Evolutionary conservation across 495 filamentous ascomycete species (phyloP).

Genomic region (Talaromyces nanjingensis): DNA sequence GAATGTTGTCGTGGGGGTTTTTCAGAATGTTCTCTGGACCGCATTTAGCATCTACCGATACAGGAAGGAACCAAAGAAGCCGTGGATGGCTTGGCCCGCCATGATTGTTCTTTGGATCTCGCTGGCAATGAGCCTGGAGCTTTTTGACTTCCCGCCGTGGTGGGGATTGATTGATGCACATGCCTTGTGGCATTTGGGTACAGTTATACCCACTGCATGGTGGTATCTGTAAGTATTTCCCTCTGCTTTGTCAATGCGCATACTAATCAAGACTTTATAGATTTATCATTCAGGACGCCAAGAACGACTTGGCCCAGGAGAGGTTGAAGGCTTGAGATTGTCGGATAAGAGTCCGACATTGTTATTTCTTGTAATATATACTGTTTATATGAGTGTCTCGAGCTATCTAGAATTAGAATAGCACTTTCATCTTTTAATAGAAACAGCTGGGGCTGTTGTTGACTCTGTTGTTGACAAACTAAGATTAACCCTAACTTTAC

Average conservation of each 20-base stretch:
- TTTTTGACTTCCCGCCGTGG: conserved; percentile 88
- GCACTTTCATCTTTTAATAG: background rate
- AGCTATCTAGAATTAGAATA: background rate
- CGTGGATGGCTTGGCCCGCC: conserved; percentile 87
- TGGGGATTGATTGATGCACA: conserved; percentile 85
- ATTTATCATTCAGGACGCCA: conserved; percentile 70
- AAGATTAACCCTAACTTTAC: background rate
- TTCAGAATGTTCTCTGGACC: conserved; percentile 82
- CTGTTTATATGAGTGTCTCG: background rate
- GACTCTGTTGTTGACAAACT: background rate
- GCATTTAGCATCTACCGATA: conserved; percentile 74
- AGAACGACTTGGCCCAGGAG: conserved; percentile 60
- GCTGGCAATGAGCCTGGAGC: conserved; percentile 87
- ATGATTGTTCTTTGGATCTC: conserved; percentile 90
- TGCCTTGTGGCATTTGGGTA: conserved; percentile 92
- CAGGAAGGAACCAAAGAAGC: conserved; percentile 46
- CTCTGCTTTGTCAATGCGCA: background rate
- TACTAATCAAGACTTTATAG: conserved; percentile 33
- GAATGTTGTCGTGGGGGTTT: conserved; percentile 74
- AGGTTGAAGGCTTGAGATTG: conserved; percentile 39
- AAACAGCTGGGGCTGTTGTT: background rate
- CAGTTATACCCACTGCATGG: conserved; percentile 79
- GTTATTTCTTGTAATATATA: background rate
- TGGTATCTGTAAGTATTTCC: conserved; percentile 85
- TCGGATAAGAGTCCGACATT: background rate